Evolutionary conservation across 1,139 yeast genomes (phyloP).

Genomic region (Blastobotrys apis): DNA sequence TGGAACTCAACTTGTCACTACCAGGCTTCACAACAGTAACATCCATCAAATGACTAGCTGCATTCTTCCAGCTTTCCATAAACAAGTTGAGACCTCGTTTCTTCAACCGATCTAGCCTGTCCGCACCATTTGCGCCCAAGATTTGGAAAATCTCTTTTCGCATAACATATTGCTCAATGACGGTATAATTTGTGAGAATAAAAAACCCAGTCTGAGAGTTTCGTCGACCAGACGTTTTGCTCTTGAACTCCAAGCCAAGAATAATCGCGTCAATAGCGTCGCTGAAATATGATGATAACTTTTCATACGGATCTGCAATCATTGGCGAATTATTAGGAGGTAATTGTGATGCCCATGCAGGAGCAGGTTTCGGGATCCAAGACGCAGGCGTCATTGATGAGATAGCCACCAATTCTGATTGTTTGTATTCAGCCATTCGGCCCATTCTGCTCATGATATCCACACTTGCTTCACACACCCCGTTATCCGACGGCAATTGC

Average conservation of each 20-base stretch:
- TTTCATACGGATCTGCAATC: constrained; percentile 41
- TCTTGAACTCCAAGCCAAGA: constrained; percentile 55
- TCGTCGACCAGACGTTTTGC: constrained; percentile 39
- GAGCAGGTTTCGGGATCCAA: constrained; percentile 56
- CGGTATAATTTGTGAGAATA: constrained; percentile 63
- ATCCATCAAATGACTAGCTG: constrained; percentile 68
- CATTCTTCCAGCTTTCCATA: constrained; percentile 77
- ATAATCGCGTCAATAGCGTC: constrained; percentile 74
- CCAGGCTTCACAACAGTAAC: constrained; percentile 30
- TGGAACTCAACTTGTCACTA: constrained; percentile 36
- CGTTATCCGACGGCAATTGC: constrained; percentile 53
- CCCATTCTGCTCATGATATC: constrained; percentile 62
- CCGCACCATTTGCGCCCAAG: constrained; percentile 61
- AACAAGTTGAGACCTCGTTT: constrained; percentile 74
- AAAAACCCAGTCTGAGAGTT: constrained; percentile 56
- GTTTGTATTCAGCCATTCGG: constrained; percentile 58
- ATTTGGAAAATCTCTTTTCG: constrained; percentile 53
- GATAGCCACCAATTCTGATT: constrained; percentile 53
- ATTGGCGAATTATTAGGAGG: constrained; percentile 26
- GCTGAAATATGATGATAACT: constrained; percentile 61
- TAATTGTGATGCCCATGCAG: constrained; percentile 27
- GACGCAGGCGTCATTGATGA: constrained; percentile 47
- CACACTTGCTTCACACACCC: constrained; percentile 65
- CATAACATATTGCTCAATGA: constrained; percentile 70
- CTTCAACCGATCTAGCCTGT: constrained; percentile 62